Evolutionary conservation across 2,329 filamentous ascomycete genomes (phyloP).

Genomic region (Anisogramma anomala): DNA sequence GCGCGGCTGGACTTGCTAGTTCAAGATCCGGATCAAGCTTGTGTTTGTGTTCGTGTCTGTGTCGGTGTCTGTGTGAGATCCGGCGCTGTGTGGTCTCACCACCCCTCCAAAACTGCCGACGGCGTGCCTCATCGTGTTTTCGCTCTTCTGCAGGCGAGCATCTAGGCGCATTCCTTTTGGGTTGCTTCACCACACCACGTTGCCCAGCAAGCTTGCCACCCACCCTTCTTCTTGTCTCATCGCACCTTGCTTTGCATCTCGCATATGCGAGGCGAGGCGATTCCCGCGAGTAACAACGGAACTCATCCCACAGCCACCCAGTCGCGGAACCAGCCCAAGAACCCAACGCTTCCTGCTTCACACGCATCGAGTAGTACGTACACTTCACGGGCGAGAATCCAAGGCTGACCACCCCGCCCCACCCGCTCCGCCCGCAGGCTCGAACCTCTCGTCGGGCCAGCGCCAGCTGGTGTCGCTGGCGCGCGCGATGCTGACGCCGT

Average conservation of each 20-base stretch:
- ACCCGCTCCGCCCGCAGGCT: slow-evolving; percentile 42
- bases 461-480: slow-evolving; percentile 89
- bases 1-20: slow-evolving; percentile 9
- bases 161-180: neutral
- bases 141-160: neutral
- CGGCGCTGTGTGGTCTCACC: slow-evolving; percentile 5
- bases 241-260: slow-evolving; percentile 4
- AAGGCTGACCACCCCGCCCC: slow-evolving; percentile 17
- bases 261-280: slow-evolving; percentile 2
- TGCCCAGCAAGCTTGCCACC: neutral
- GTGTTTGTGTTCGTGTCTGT: slow-evolving; percentile 2
- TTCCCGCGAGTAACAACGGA: slow-evolving; percentile 4
- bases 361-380: too few relatives aligned
- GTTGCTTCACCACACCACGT: neutral
- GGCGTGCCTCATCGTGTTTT: slow-evolving; percentile 2
- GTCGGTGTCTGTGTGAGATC: slow-evolving; percentile 6
- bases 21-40: neutral
- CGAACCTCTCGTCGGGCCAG: slow-evolving; percentile 90
- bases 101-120: slow-evolving; percentile 8
- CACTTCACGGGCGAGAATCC: too few relatives aligned
- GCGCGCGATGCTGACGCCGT: slow-evolving; percentile 84
- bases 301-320: neutral
- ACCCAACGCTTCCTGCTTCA: too few relatives aligned
- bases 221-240: neutral
- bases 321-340: too few relatives aligned